phyloP scores from a whole-genome alignment of 2,329 filamentous ascomycete genomes.

The Paracoccidioides brasiliensis region DNA sequence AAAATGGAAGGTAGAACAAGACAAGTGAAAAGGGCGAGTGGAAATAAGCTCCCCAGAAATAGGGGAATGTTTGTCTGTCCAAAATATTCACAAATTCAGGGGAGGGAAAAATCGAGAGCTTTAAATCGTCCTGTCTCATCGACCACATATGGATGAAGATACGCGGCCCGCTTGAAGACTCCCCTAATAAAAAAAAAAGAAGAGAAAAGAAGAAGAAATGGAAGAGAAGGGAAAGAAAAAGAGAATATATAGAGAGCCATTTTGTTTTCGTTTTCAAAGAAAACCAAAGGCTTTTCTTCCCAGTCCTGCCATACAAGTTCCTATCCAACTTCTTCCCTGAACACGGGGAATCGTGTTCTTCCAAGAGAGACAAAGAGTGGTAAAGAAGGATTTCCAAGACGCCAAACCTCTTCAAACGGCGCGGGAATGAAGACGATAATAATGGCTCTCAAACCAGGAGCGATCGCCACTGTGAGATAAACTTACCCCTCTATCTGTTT shows the following conservation, averaged over 20 bases:
- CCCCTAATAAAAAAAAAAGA: background rate
- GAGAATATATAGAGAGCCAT: background rate
- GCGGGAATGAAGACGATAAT: too few species aligned
- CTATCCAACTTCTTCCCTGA: too few species aligned
- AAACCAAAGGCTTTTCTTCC: too few species aligned
- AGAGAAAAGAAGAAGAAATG: background rate
- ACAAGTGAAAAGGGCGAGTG: background rate
- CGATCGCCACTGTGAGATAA: too few species aligned
- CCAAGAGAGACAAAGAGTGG: too few species aligned
- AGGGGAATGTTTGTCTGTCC: background rate
- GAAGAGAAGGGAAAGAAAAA: background rate
- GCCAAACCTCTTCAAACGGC: too few species aligned
- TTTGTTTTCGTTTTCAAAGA: background rate
- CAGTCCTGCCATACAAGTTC: too few species aligned
- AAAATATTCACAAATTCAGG: conserved; percentile 5
- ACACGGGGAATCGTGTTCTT: too few species aligned
- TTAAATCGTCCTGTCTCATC: background rate
- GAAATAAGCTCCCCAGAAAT: background rate
- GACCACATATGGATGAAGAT: background rate
- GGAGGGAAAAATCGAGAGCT: background rate
- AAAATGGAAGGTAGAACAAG: background rate
- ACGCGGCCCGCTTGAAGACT: background rate
- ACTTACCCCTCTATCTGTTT: too few species aligned
- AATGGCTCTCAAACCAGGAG: too few species aligned
- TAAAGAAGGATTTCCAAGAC: too few species aligned